Evolutionary conservation across 805 yeast genomes (phyloP), one percentile per base, ranked within the genome.

Genomic region (Myxozyma neglecta): DNA sequence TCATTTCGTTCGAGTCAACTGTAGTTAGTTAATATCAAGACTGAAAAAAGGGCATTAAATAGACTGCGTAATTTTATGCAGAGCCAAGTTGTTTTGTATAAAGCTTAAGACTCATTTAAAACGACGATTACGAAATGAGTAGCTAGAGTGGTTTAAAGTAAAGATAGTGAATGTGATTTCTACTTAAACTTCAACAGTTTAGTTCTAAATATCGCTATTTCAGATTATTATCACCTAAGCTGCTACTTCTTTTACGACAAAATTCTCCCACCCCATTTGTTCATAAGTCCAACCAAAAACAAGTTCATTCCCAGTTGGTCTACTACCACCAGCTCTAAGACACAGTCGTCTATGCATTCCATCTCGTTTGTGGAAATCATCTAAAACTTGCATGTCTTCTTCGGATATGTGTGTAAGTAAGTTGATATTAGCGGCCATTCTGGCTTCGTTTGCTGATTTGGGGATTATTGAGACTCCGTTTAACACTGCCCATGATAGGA

Each of bases 401-500:
- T 46, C 35, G 8, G 32, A 52, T 4, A 62, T 45, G 5, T 54
- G 39, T 35, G 57, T 56, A 48, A 54, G 24, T 29, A 60, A 39
- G 11, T 61, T 37, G 57, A 57, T 14, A 77, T 88, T 88, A 65
- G 55, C 55, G 11, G n/a, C 6, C 18, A 42, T 54, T 8, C 56
- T 39, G 10, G 34, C 49, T 34, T 43, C 44, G 42, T 36, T 48
- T 13, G 49, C 46, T 6, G 96, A 86, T 75, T 92, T 83, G 47
- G 94, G 90, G 52, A 89, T 75, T 1, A 81, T 84, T 8, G 79
- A 77, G 58, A 87, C 79, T 1, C 89, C 91, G 43, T 82, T 78
- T 62, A 81, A 76, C 24, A 87, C 80, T 69, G 85, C 87, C 96
- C 96, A 88, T 79, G 93, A 83, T 66, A 88, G 77, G 63, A 88